Evolutionary conservation across 306 rosid species (phyloP), one percentile per base, ranked within the genome.

Genomic region (barrel medic (Medicago truncatula)): DNA sequence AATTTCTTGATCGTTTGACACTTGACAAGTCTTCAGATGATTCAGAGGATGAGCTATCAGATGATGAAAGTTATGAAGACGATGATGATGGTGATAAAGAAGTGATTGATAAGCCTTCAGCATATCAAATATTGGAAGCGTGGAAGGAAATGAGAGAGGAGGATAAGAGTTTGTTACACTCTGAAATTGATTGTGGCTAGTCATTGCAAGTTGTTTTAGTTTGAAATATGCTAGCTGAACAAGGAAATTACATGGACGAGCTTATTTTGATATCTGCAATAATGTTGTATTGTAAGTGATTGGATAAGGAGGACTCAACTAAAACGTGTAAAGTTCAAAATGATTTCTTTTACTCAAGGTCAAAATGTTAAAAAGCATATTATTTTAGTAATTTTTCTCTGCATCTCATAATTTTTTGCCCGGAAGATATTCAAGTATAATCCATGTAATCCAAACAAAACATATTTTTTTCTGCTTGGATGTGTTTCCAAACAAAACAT

Each of bases 141-240:
- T 92, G 97, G 97, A 89, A 92, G 78, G 92, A 90, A 79, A 86
- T 77, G 63, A 84, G 97, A 84, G 77, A 73, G 78, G 70, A 74
- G 46, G 89, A 81, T 68, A 86, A 69, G 56, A 78, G 81, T 41
- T 70, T 76, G 71, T 69, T 83, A 57, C 80, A 81, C 58, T 54
- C 84, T 64, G 76, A 84, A 76, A 77, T 70, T 41, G 83, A 81
- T 52, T 46, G 60, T 68, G 80, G 44, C 66, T 60, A 41, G 70
- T 74, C 21, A 77, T 31, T 21, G 59, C 46, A 50, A 54, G 36
- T 50, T 70, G 36, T 47, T 64, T 50, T 49, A 60, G 40, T 31
- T 31, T 34, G 0, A 34, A 34, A 34, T 34, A 34, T 5, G 38
- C 67, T 60, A 21, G 62, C 70, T 41, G n/a, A 40, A 60, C 40